phyloP scores from a whole-genome alignment of 169 alveolate genomes.

The Eimeria maxima region DNA sequence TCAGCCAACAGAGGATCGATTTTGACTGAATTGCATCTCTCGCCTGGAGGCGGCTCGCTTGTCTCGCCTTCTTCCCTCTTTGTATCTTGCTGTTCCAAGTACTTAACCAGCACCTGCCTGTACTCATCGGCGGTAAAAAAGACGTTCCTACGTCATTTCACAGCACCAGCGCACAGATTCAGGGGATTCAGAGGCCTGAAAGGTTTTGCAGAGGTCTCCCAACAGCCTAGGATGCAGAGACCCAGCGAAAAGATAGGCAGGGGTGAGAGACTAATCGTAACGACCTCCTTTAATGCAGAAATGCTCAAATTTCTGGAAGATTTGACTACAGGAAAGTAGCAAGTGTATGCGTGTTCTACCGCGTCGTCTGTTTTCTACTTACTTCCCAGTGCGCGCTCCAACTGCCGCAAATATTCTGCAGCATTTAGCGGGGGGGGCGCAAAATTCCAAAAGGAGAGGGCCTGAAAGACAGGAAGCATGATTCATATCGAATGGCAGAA shows the following conservation, averaged over 20 bases:
- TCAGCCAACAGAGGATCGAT: slow-evolving; percentile 45
- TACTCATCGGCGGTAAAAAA: slow-evolving; percentile 57
- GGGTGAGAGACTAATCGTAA: too few relatives aligned
- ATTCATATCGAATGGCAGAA: too few relatives aligned
- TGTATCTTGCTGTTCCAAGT: slow-evolving; percentile 17
- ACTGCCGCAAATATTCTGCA: slow-evolving; percentile 22
- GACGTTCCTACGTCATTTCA: slow-evolving; percentile 12
- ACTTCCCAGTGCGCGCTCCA: slow-evolving; percentile 42
- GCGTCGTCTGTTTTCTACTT: neutral
- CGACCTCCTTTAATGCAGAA: too few relatives aligned
- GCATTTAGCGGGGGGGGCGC: slow-evolving; percentile 54
- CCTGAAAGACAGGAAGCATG: neutral
- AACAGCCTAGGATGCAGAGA: neutral
- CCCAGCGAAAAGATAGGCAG: too few relatives aligned
- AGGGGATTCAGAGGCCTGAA: neutral
- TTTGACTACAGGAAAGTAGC: too few relatives aligned
- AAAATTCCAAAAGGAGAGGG: slow-evolving; percentile 62
- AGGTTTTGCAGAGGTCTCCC: neutral
- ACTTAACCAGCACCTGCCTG: slow-evolving; percentile 42
- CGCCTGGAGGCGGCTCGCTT: neutral
- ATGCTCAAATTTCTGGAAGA: too few relatives aligned
- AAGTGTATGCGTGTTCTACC: too few relatives aligned
- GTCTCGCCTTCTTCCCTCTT: slow-evolving; percentile 61
- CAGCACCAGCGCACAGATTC: neutral
- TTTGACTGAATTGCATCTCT: neutral